Conservation (phyloP, 257 asterid genomes). For the Salvia miltiorrhiza region DNA sequence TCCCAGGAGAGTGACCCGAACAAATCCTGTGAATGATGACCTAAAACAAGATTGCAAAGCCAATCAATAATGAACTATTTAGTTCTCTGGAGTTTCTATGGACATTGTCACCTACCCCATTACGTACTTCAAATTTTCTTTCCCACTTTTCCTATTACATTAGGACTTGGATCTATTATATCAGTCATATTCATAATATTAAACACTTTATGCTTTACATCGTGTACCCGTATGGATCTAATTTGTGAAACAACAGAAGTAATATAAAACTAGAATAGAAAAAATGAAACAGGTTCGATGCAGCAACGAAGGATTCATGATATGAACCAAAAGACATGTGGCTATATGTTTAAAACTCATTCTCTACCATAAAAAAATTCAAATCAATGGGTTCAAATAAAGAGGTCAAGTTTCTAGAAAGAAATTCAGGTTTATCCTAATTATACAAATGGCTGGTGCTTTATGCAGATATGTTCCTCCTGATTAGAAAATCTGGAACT, state of each 20-base stretch:
- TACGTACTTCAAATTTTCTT: no score
- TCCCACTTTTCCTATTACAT: not conserved
- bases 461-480: conserved; percentile 1
- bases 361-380: not conserved
- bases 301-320: not conserved
- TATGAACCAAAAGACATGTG: not conserved
- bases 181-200: not conserved
- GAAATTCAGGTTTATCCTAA: not conserved
- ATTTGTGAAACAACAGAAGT: not conserved
- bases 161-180: not conserved
- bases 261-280: not conserved
- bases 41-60: not conserved
- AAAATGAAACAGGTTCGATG: not conserved
- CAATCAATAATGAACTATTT: no score
- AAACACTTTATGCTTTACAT: not conserved
- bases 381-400: no score
- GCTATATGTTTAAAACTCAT: not conserved
- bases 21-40: not conserved
- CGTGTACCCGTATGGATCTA: not conserved
- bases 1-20: not conserved
- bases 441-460: not conserved
- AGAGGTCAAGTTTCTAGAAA: not conserved
- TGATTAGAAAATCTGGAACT: conserved; percentile 20
- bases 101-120: no score
- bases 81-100: no score